Conservation (phyloP, 176 grass and related monocot genomes). For the Metroxylon sagu region DNA sequence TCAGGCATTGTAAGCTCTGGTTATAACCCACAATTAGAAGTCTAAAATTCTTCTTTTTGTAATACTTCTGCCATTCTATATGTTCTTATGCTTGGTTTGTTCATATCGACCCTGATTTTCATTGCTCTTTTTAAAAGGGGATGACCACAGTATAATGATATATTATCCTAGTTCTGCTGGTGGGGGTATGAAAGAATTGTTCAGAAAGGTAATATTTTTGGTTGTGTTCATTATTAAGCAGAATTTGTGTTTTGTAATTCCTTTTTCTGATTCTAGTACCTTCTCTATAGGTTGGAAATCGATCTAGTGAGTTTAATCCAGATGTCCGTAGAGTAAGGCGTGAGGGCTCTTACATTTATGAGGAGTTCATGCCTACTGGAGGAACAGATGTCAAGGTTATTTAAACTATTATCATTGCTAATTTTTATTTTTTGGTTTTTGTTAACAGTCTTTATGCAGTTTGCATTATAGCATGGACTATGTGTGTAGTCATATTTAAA, state of each 20-base stretch:
- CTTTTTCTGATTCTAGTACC: too few relatives aligned
- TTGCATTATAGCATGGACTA: too few relatives aligned
- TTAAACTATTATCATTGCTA: too few relatives aligned
- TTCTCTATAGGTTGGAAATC: constrained; percentile 65
- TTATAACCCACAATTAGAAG: too few relatives aligned
- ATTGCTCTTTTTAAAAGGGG: constrained; percentile 46
- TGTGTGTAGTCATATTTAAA: too few relatives aligned
- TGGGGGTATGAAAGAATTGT: constrained; percentile 97
- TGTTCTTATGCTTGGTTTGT: too few relatives aligned
- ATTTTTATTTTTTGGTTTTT: too few relatives aligned
- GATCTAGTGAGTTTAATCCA: constrained; percentile 93
- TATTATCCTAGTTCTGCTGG: constrained; percentile 98
- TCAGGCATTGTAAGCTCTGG: too few relatives aligned
- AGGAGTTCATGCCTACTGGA: constrained; percentile 98
- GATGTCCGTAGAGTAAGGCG: constrained; percentile 82
- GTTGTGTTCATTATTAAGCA: constrained; percentile 10
- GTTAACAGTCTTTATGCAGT: too few relatives aligned
- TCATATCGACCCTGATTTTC: not conserved
- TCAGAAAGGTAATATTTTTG: constrained; percentile 57
- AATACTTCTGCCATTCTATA: too few relatives aligned
- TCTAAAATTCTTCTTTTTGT: too few relatives aligned
- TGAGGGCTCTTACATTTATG: constrained; percentile 91
- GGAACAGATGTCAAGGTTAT: constrained; percentile 96
- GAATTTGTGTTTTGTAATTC: too few relatives aligned
- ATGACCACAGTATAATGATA: constrained; percentile 97